Conservation (phyloP, 2,329 filamentous ascomycete species). For the Exophiala oligosperma region DNA sequence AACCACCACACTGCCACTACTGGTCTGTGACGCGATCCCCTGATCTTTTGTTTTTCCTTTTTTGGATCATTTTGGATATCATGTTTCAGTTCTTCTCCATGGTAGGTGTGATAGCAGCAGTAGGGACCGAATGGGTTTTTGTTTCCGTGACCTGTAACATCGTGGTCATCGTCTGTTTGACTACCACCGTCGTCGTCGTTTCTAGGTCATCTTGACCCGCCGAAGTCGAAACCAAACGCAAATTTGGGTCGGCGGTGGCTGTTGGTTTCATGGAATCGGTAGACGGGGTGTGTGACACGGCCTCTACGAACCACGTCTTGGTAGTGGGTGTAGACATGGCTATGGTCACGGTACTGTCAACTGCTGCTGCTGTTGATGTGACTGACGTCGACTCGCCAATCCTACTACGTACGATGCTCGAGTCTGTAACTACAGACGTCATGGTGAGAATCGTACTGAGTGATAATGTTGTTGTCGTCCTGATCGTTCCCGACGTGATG, state of each 20-base stretch:
- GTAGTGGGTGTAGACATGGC: conserved; percentile 17
- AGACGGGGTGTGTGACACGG: not conserved
- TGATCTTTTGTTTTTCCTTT: no score
- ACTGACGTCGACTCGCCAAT: not conserved
- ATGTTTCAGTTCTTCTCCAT: no score
- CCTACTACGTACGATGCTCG: conserved; percentile 7
- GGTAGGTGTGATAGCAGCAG: not conserved
- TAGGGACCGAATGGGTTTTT: not conserved
- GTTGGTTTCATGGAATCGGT: not conserved
- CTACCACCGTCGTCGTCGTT: not conserved
- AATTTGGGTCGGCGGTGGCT: no score
- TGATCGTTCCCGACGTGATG: conserved; percentile 10
- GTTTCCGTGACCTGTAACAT: not conserved
- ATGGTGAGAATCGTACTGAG: conserved; percentile 13
- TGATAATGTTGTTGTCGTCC: conserved; percentile 12
- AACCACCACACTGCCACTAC: no score
- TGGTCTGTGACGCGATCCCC: no score
- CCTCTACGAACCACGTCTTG: conserved; percentile 3
- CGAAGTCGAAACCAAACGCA: no score
- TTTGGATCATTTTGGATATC: no score
- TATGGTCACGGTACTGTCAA: conserved; percentile 13
- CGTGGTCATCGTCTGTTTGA: not conserved
- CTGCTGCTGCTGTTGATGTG: no score
- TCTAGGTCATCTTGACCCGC: no score
- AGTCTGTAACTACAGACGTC: conserved; percentile 5